phyloP scores from a whole-genome alignment of 345 rosid genomes.

The Lepidium didymum region DNA sequence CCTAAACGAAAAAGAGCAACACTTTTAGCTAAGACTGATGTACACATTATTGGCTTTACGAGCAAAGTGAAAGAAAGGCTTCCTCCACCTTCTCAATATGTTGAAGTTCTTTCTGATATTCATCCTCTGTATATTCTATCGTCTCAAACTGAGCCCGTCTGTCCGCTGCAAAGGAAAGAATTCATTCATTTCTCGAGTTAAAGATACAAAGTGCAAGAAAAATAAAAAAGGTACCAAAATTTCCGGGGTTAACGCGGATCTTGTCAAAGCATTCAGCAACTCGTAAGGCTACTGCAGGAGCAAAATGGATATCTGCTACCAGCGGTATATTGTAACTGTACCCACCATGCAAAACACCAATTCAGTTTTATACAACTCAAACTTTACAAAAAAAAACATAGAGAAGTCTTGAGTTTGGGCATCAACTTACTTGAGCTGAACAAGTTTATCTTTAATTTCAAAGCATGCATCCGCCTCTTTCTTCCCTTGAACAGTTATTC shows the following conservation, averaged over 20 bases:
- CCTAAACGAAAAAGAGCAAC: conserved; percentile 34
- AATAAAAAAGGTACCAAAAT: conserved; percentile 50
- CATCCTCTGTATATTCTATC: conserved; percentile 88
- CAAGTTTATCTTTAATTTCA: conserved; percentile 83
- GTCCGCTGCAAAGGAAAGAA: conserved; percentile 59
- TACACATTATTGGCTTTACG: not conserved
- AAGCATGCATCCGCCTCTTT: conserved; percentile 97
- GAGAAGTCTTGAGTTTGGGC: not conserved
- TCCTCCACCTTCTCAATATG: conserved; percentile 76
- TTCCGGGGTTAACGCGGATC: conserved; percentile 98
- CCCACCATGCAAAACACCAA: conserved; percentile 11
- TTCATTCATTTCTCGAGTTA: not conserved
- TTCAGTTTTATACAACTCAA: conserved; percentile 11
- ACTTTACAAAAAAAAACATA: not conserved
- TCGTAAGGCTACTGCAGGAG: conserved; percentile 82
- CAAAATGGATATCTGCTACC: conserved; percentile 98
- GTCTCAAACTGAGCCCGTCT: conserved; percentile 89
- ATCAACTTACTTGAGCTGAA: conserved; percentile 71
- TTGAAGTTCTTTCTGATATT: conserved; percentile 90
- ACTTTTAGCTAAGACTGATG: not conserved
- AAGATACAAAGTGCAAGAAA: conserved; percentile 8
- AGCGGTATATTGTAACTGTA: conserved; percentile 89
- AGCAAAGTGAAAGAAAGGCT: conserved; percentile 1
- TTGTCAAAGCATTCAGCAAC: conserved; percentile 97
- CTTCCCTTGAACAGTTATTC: conserved; percentile 98